Percentiles rank a stretch among this genome's conserved stretches.
phyloP scores from a whole-genome alignment of 441 rosid genomes.

The Pelargonium citronellum region DNA sequence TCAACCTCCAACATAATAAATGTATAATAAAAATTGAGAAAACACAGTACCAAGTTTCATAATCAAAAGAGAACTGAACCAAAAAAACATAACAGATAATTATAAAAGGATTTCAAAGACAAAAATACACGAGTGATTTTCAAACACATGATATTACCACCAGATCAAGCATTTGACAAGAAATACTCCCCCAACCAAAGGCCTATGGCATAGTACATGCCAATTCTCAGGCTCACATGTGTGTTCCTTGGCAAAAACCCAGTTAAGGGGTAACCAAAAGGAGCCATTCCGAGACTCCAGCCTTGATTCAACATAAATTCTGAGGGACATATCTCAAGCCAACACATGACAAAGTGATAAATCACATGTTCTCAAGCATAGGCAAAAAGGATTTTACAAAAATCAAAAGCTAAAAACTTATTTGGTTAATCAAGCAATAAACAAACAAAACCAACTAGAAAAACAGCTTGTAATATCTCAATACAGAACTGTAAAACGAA shows the following conservation, averaged over 20 bases:
- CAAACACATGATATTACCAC: conserved; percentile 12
- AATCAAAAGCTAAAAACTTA: neutral
- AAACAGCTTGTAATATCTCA: neutral
- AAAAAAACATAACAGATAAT: neutral
- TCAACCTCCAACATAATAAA: too few relatives aligned
- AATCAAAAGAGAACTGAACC: neutral
- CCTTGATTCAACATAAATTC: conserved; percentile 40
- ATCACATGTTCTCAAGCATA: neutral
- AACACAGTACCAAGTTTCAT: neutral
- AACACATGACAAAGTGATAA: neutral
- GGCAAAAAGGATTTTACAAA: neutral
- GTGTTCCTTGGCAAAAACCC: conserved; percentile 44
- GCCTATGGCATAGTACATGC: conserved; percentile 46
- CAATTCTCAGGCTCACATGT: conserved; percentile 52
- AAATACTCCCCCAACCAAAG: conserved; percentile 45
- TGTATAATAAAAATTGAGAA: too few relatives aligned
- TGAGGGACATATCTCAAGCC: conserved; percentile 11
- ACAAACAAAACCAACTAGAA: too few relatives aligned
- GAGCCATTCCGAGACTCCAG: conserved; percentile 49
- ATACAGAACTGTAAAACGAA: neutral
- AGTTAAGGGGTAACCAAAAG: conserved; percentile 21
- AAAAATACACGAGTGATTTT: neutral
- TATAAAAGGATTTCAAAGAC: too few relatives aligned
- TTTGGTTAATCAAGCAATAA: too few relatives aligned
- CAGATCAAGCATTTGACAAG: conserved; percentile 20